Percentiles rank a stretch among this genome's conserved stretches.
These are phyloP conservation scores for Opeltia flavorubescens DNA, from an alignment of 495 filamentous ascomycete species.

Conservation along the genomic window DNA sequence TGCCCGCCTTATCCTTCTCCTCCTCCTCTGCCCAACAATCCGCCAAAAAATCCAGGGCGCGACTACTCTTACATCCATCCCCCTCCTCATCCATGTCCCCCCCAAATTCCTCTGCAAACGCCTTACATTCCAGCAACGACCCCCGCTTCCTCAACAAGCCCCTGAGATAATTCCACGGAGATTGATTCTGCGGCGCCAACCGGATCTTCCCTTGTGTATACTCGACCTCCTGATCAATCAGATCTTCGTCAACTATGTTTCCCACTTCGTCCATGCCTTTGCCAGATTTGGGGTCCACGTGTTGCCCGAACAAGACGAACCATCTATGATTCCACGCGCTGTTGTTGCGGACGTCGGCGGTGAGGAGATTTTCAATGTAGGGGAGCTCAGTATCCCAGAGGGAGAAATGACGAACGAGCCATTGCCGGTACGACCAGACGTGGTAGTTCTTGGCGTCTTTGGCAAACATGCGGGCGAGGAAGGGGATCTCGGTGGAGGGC, in stretches of 20 bases:
- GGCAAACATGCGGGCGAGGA: slow-evolving; percentile 68
- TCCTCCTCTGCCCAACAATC: slow-evolving; percentile 58
- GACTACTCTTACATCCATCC: slow-evolving; percentile 50
- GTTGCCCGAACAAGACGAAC: slow-evolving; percentile 67
- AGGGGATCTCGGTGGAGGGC: slow-evolving; percentile 48
- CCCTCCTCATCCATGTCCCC: slow-evolving; percentile 23
- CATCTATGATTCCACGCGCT: slow-evolving; percentile 95
- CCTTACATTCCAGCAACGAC: slow-evolving; percentile 41
- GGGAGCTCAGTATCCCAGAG: slow-evolving; percentile 61
- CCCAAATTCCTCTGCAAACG: slow-evolving; percentile 55
- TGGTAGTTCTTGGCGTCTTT: slow-evolving; percentile 95
- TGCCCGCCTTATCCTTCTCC: slow-evolving; percentile 41
- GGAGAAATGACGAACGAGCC: slow-evolving; percentile 69
- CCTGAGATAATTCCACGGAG: slow-evolving; percentile 80
- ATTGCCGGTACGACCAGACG: slow-evolving; percentile 94
- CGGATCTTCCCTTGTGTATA: slow-evolving; percentile 57
- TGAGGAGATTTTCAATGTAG: slow-evolving; percentile 53
- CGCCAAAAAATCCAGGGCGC: slow-evolving; percentile 83
- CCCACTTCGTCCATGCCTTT: slow-evolving; percentile 12
- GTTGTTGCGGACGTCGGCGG: slow-evolving; percentile 80
- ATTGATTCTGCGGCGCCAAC: slow-evolving; percentile 82
- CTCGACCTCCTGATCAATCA: slow-evolving; percentile 61
- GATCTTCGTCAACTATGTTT: slow-evolving; percentile 37
- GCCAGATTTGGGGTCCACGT: slow-evolving; percentile 11
- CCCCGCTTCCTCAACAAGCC: slow-evolving; percentile 57